Evolutionary conservation across 202 grass and related monocot genomes (phyloP).

Genomic region (Dendrocalamus latiflorus): DNA sequence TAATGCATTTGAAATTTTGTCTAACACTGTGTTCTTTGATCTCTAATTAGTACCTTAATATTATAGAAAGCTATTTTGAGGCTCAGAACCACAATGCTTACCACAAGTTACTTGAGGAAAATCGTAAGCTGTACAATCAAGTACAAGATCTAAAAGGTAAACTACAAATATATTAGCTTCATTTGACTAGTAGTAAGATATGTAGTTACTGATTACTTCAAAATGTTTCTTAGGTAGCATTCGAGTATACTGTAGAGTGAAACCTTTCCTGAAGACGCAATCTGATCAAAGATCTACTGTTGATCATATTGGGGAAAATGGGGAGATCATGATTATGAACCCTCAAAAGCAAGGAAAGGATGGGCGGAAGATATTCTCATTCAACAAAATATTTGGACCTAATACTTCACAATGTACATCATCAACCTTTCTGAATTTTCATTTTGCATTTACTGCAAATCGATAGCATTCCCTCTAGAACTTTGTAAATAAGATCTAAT

Average conservation of each 20-base stretch:
- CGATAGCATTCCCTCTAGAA: too few relatives aligned
- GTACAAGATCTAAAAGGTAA: conserved; percentile 92
- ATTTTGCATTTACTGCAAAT: too few relatives aligned
- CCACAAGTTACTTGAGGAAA: conserved; percentile 69
- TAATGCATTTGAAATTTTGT: neutral
- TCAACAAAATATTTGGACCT: too few relatives aligned
- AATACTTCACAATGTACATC: too few relatives aligned
- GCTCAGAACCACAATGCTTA: conserved; percentile 63
- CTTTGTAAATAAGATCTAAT: too few relatives aligned
- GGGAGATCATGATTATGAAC: too few relatives aligned
- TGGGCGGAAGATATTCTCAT: too few relatives aligned
- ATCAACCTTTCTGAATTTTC: too few relatives aligned
- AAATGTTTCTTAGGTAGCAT: conserved; percentile 50
- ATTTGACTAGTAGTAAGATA: neutral
- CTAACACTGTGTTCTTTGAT: neutral
- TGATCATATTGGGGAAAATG: conserved; percentile 76
- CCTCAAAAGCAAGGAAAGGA: too few relatives aligned
- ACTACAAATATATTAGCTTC: neutral
- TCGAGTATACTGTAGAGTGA: conserved; percentile 79
- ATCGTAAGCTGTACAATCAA: conserved; percentile 74
- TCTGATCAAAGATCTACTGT: conserved; percentile 53
- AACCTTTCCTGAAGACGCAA: conserved; percentile 51
- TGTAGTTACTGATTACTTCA: conserved; percentile 7
- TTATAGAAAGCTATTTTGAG: conserved; percentile 54
- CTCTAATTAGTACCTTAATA: conserved; percentile 10